Evolutionary conservation across 2,329 filamentous ascomycete genomes (phyloP).

Genomic region (Trichoderma sp.): DNA sequence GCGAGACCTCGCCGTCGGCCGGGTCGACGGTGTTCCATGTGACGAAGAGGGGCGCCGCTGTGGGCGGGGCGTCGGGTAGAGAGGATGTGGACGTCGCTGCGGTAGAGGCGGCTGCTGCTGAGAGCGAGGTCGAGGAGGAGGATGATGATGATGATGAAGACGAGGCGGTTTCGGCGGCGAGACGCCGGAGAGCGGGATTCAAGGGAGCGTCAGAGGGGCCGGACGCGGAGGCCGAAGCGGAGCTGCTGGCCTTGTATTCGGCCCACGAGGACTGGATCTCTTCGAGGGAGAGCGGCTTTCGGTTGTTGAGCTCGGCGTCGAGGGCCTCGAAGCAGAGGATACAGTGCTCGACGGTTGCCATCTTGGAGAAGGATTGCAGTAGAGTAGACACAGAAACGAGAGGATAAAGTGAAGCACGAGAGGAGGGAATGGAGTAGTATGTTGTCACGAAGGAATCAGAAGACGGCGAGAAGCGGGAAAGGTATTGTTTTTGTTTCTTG

Average conservation of each 20-base stretch:
- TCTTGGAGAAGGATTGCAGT: constrained; percentile 42
- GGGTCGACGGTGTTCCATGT: constrained; percentile 78
- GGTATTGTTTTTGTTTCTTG: no score
- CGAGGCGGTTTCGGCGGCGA: constrained; percentile 41
- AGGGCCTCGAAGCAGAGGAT: constrained; percentile 92
- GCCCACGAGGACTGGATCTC: constrained; percentile 69
- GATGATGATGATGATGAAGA: constrained; percentile 42
- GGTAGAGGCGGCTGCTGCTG: constrained; percentile 49
- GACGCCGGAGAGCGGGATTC: constrained; percentile 49
- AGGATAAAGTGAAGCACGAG: neutral
- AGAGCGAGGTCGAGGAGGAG: constrained; percentile 42
- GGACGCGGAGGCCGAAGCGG: constrained; percentile 4
- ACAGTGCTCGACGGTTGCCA: constrained; percentile 87
- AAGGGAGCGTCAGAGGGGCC: constrained; percentile 29
- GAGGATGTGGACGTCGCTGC: constrained; percentile 51
- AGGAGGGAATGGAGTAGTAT: neutral
- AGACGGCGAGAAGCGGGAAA: neutral
- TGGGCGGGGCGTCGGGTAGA: constrained; percentile 41
- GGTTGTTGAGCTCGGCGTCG: constrained; percentile 71
- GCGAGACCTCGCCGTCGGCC: constrained; percentile 49
- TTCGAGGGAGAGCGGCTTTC: constrained; percentile 66
- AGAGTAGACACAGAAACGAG: constrained; percentile 5
- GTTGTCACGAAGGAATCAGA: neutral
- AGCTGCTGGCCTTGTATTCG: constrained; percentile 39
- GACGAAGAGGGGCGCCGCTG: constrained; percentile 79